phyloP scores from a whole-genome alignment of 2,329 filamentous ascomycete genomes.

The Gliomastix tumulicola region DNA sequence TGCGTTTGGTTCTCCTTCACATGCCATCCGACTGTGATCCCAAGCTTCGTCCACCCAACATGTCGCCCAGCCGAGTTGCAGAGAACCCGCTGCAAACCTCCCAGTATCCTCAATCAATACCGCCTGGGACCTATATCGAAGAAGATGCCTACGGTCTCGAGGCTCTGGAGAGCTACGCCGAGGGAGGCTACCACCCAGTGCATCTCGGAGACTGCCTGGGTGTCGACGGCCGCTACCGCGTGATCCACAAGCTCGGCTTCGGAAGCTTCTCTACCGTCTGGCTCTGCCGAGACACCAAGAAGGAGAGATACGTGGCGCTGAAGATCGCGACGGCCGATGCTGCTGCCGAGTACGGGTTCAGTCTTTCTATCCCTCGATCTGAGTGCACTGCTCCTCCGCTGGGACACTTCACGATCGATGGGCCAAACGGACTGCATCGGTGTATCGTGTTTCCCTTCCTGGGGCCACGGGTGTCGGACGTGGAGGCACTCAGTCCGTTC shows the following conservation, averaged over 20 bases:
- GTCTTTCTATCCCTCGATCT: too few species aligned
- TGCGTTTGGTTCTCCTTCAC: not conserved
- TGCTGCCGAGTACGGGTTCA: slow-evolving; percentile 3
- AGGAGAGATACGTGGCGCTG: slow-evolving; percentile 20
- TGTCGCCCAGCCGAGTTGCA: too few species aligned
- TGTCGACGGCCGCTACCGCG: slow-evolving; percentile 24
- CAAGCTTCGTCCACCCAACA: too few species aligned
- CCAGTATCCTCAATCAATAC: too few species aligned
- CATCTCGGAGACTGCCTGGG: not conserved
- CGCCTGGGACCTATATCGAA: too few species aligned
- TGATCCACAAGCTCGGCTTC: slow-evolving; percentile 34
- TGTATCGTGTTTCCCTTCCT: slow-evolving; percentile 17
- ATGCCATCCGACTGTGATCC: too few species aligned
- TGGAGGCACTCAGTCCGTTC: too few species aligned
- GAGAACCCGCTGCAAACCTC: too few species aligned
- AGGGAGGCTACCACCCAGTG: slow-evolving; percentile 33
- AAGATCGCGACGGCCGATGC: slow-evolving; percentile 19
- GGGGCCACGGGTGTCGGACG: too few species aligned
- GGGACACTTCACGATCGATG: slow-evolving; percentile 11
- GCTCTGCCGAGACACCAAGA: slow-evolving; percentile 26
- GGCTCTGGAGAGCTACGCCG: slow-evolving; percentile 16
- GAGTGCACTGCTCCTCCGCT: too few species aligned
- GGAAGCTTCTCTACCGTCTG: slow-evolving; percentile 36
- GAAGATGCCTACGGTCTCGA: too few species aligned
- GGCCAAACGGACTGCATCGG: slow-evolving; percentile 16